Evolutionary conservation across 192 early-diverging fungal genomes (phyloP).

Genomic region (Coemansia sp.): DNA sequence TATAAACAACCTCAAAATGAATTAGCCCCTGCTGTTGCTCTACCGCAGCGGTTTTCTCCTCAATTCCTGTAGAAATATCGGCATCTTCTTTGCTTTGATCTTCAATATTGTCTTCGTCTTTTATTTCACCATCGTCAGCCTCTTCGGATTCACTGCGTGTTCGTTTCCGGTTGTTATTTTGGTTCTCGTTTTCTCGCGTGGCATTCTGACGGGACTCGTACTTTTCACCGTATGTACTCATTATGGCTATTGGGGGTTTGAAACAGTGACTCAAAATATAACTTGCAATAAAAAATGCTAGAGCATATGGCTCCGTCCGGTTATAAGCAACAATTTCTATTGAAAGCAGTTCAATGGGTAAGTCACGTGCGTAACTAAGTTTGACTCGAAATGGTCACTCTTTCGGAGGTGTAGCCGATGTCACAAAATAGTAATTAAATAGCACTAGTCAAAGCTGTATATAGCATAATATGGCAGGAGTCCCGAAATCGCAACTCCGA

Average conservation of each 20-base stretch:
- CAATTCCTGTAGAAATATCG: slow-evolving; percentile 13
- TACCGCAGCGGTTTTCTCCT: slow-evolving; percentile 59
- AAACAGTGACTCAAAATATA: background rate
- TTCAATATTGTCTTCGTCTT: slow-evolving; percentile 29
- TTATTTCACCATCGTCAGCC: slow-evolving; percentile 28
- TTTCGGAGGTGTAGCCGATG: too few relatives aligned
- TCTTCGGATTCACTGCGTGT: slow-evolving; percentile 31
- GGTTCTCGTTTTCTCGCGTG: slow-evolving; percentile 17
- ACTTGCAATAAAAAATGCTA: background rate
- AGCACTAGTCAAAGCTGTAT: too few relatives aligned
- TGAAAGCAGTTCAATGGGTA: background rate
- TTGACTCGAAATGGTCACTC: background rate
- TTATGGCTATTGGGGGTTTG: background rate
- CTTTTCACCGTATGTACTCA: slow-evolving; percentile 50
- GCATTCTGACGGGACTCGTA: slow-evolving; percentile 51
- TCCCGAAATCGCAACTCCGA: too few relatives aligned
- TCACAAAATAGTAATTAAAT: too few relatives aligned
- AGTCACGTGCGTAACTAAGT: background rate
- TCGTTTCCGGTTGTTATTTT: slow-evolving; percentile 25
- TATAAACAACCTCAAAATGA: slow-evolving; percentile 72
- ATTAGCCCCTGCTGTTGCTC: slow-evolving; percentile 69
- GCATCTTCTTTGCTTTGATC: slow-evolving; percentile 8
- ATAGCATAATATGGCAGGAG: too few relatives aligned
- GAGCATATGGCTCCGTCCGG: background rate
- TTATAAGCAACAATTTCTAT: background rate